These are phyloP conservation scores for Jasminum sambac DNA, from an alignment of 257 asterid species.

Conservation along the genomic window DNA sequence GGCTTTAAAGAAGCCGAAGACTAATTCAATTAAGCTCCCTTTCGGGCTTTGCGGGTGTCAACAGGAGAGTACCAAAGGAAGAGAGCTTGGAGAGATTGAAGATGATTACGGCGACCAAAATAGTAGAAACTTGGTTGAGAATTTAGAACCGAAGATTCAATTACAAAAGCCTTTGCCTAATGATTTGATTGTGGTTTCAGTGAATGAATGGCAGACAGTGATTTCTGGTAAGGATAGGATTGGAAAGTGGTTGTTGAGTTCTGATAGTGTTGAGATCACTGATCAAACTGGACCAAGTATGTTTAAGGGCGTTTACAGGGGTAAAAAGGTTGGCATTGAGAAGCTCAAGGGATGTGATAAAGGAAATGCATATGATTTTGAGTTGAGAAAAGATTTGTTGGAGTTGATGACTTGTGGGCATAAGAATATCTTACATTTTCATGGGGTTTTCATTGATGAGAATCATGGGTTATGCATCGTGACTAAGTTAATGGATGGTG, in stretches of 20 bases:
- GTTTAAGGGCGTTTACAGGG: slow-evolving; percentile 75
- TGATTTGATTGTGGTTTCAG: slow-evolving; percentile 66
- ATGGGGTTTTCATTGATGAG: slow-evolving; percentile 80
- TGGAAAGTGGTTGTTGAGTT: slow-evolving; percentile 70
- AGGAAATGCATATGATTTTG: slow-evolving; percentile 86
- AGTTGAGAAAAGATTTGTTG: slow-evolving; percentile 67
- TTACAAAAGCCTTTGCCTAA: slow-evolving; percentile 62
- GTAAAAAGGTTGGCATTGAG: slow-evolving; percentile 75
- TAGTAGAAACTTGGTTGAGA: slow-evolving; percentile 59
- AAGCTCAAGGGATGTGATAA: slow-evolving; percentile 96
- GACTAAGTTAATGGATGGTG: slow-evolving; percentile 91
- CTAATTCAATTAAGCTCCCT: slow-evolving; percentile 68
- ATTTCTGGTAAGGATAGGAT: slow-evolving; percentile 64
- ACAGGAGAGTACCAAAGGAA: slow-evolving; percentile 68
- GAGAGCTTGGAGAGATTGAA: slow-evolving; percentile 64
- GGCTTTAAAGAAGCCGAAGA: slow-evolving; percentile 73
- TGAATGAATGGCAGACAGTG: slow-evolving; percentile 95
- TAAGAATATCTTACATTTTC: slow-evolving; percentile 69
- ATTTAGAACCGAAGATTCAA: slow-evolving; percentile 46
- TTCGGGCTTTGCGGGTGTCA: slow-evolving; percentile 97
- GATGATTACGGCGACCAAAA: slow-evolving; percentile 65
- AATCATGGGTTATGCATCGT: slow-evolving; percentile 82
- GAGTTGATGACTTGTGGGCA: slow-evolving; percentile 97
- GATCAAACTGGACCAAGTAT: slow-evolving; percentile 75
- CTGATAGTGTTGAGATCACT: slow-evolving; percentile 61